A percentile compares a stretch with the other conserved stretches of the same genome.
phyloP scores from a whole-genome alignment of 1,139 yeast genomes.

The Debaryomyces udenii region DNA sequence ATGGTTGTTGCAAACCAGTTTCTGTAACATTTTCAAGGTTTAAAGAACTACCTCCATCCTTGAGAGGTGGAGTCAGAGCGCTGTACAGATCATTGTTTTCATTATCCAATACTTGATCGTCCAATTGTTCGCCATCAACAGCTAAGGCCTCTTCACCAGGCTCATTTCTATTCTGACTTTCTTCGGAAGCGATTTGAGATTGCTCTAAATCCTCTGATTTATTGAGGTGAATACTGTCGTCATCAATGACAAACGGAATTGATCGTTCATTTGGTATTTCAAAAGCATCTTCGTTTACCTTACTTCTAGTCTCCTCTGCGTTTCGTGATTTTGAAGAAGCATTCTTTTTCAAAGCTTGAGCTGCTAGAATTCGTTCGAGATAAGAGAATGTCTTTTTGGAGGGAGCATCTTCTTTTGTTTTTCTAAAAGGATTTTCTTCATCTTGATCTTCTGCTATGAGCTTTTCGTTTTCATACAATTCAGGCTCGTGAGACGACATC shows the following conservation, averaged over 20 bases:
- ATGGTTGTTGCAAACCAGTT: no score
- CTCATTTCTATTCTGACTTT: no score
- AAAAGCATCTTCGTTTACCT: background rate
- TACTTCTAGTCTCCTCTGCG: no score
- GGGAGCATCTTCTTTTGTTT: slow-evolving; percentile 9
- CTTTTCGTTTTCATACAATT: background rate
- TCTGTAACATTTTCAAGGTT: no score
- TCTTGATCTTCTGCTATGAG: background rate
- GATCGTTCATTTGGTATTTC: background rate
- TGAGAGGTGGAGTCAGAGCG: no score
- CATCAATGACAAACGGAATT: slow-evolving; percentile 3
- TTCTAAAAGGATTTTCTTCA: slow-evolving; percentile 12
- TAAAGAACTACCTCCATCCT: no score
- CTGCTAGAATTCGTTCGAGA: slow-evolving; percentile 33
- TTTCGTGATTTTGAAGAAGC: no score
- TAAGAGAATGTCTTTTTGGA: slow-evolving; percentile 23
- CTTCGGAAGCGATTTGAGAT: no score
- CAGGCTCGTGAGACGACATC: background rate
- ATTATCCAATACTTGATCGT: no score
- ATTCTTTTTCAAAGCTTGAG: slow-evolving; percentile 17
- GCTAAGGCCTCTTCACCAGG: no score
- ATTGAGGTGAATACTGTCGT: slow-evolving; percentile 1
- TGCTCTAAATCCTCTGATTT: background rate
- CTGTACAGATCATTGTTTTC: no score
- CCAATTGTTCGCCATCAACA: no score